These are phyloP conservation scores for Eucalyptus urophylla DNA, from an alignment of 345 rosid genomes.

Conservation along the genomic window DNA sequence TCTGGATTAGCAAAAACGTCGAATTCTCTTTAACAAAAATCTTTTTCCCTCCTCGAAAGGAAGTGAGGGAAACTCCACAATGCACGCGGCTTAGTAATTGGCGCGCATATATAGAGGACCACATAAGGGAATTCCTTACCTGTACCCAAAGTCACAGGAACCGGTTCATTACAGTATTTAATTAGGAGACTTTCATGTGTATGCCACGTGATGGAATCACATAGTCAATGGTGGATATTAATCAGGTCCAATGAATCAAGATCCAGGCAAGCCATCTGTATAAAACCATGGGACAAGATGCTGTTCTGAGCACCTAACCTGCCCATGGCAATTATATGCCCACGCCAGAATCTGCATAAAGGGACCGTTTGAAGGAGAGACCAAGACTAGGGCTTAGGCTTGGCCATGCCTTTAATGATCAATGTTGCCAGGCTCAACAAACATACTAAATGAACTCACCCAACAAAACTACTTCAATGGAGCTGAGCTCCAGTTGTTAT, in stretches of 20 bases:
- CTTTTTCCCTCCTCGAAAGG: background rate
- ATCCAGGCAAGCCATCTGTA: background rate
- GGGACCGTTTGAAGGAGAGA: background rate
- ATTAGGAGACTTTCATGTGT: background rate
- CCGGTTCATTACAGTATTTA: background rate
- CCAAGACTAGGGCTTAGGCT: background rate
- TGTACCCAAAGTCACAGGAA: background rate
- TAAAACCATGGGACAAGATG: background rate
- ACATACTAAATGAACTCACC: background rate
- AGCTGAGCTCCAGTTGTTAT: background rate
- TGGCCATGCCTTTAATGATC: background rate
- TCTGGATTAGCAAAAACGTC: background rate
- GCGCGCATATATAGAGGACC: background rate
- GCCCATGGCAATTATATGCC: background rate
- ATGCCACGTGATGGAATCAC: background rate
- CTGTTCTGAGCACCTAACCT: background rate
- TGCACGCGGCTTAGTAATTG: background rate
- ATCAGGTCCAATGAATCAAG: background rate
- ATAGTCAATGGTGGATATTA: background rate
- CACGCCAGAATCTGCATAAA: background rate
- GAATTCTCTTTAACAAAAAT: background rate
- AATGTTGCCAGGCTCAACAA: background rate
- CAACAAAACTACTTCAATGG: background rate
- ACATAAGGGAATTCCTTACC: background rate
- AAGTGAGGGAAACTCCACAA: background rate